Evolutionary conservation across 2,329 filamentous ascomycete genomes (phyloP).

Genomic region (Aspergillus awamori): DNA sequence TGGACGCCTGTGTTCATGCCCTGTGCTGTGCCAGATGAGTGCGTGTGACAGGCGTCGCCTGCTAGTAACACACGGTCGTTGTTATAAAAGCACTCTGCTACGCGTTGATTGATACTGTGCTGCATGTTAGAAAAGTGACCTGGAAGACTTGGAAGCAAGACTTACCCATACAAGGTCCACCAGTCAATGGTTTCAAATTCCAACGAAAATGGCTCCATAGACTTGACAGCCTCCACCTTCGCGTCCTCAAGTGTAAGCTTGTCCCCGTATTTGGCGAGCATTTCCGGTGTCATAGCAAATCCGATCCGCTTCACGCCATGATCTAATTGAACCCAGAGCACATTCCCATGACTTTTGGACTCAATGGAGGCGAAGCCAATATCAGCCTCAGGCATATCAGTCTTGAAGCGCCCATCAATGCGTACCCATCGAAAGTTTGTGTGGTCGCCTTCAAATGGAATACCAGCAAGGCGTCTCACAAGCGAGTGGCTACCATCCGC

Average conservation of each 20-base stretch:
- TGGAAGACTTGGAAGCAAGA: not conserved
- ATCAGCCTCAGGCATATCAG: constrained; percentile 30
- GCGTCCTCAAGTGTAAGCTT: constrained; percentile 22
- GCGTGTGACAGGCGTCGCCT: constrained; percentile 53
- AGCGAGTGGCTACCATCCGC: constrained; percentile 55
- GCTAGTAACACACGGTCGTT: constrained; percentile 51
- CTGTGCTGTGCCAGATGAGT: constrained; percentile 56
- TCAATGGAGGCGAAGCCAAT: constrained; percentile 20
- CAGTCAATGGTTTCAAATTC: constrained; percentile 29
- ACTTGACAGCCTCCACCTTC: constrained; percentile 23
- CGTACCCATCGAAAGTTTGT: constrained; percentile 34
- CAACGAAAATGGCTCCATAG: constrained; percentile 25
- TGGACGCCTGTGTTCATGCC: constrained; percentile 59
- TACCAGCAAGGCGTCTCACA: constrained; percentile 44
- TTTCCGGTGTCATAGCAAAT: constrained; percentile 22
- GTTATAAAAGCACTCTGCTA: constrained; percentile 41
- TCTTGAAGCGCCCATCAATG: constrained; percentile 28
- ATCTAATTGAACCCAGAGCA: constrained; percentile 36
- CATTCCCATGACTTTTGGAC: constrained; percentile 26
- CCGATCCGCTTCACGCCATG: constrained; percentile 25
- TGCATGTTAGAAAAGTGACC: not conserved
- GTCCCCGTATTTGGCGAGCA: constrained; percentile 18
- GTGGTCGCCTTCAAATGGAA: constrained; percentile 44
- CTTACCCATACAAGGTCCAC: constrained; percentile 29
- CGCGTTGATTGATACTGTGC: constrained; percentile 42